These are phyloP conservation scores for Nigrospora osmanthi DNA, from an alignment of 2,329 filamentous ascomycete species.

Conservation along the genomic window DNA sequence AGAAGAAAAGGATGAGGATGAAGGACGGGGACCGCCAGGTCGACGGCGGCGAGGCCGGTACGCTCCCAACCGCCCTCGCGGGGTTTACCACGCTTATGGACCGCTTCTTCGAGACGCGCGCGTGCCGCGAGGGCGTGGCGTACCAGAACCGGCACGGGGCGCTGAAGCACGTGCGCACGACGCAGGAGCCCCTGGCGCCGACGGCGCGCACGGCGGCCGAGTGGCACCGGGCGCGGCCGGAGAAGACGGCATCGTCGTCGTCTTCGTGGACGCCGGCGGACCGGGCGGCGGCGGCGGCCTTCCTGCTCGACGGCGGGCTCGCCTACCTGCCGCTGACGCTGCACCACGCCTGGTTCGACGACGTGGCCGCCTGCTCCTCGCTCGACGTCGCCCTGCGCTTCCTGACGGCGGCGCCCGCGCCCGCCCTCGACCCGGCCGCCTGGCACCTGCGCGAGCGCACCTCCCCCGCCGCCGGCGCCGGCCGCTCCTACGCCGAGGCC, in stretches of 20 bases:
- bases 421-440: constrained; percentile 25
- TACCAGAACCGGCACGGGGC: constrained; percentile 34
- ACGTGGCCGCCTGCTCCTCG: constrained; percentile 33
- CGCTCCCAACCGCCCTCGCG: too few relatives aligned
- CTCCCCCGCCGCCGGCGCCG: constrained; percentile 27
- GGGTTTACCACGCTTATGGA: too few relatives aligned
- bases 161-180: constrained; percentile 23
- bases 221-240: constrained; percentile 24
- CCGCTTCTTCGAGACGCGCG: constrained; percentile 25
- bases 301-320: constrained; percentile 34
- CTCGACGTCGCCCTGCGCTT: constrained; percentile 43
- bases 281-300: constrained; percentile 29
- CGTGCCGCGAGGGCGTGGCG: constrained; percentile 29
- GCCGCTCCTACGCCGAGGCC: constrained; percentile 34
- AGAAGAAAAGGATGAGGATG: too few relatives aligned
- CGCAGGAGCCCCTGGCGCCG: constrained; percentile 27
- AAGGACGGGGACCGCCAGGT: too few relatives aligned
- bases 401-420: too few relatives aligned
- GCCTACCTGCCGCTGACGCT: too few relatives aligned
- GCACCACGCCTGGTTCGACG: constrained; percentile 35
- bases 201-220: constrained; percentile 31
- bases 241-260: too few relatives aligned
- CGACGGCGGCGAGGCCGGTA: too few relatives aligned
- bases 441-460: constrained; percentile 36
- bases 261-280: too few relatives aligned